Evolutionary conservation across 352 stramenopile species (phyloP).

Genomic region (Phytophthora constricta): DNA sequence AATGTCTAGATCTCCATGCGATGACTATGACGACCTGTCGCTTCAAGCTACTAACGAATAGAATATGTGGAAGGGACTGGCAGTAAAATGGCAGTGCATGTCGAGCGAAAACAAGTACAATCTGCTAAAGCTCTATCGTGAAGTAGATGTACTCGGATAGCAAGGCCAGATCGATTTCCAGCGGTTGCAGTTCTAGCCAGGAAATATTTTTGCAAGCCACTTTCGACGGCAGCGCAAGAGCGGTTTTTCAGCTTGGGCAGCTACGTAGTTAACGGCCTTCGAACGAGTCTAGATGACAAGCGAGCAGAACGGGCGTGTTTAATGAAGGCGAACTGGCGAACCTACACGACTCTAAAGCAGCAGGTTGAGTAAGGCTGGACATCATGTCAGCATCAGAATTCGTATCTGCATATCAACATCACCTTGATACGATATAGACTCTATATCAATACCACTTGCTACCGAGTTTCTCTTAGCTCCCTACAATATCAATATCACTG

Average conservation of each 20-base stretch:
- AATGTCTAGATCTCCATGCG: background rate
- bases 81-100: background rate
- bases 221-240: background rate
- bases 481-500: no score
- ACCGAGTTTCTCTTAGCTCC: no score
- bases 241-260: background rate
- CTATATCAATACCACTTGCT: no score
- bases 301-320: background rate
- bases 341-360: background rate
- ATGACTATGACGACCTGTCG: background rate
- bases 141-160: background rate
- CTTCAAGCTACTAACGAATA: background rate
- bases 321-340: constrained; percentile 5
- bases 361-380: background rate
- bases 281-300: background rate
- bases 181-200: background rate
- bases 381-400: background rate
- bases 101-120: constrained; percentile 4
- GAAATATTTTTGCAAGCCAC: background rate
- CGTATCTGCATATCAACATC: background rate
- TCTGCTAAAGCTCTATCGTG: constrained; percentile 2
- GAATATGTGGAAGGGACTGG: constrained; percentile 8
- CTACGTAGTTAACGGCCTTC: background rate
- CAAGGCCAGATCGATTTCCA: background rate
- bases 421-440: background rate